Conservation (phyloP, 2,329 filamentous ascomycete species). For the Fusarium sp. region DNA sequence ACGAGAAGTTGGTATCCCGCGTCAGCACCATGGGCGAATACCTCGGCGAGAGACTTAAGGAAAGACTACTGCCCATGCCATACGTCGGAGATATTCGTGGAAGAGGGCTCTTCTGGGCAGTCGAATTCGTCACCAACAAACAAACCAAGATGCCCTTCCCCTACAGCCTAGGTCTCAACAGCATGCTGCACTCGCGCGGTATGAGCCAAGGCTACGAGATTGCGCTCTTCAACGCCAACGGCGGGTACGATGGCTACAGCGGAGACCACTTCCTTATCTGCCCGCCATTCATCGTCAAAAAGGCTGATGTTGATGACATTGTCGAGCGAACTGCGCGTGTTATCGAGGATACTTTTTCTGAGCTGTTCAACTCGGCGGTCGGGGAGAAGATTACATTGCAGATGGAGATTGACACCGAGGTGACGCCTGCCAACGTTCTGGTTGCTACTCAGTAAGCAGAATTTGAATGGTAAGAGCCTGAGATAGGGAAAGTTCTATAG, state of each 20-base stretch:
- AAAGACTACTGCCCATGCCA: constrained; percentile 11
- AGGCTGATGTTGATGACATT: constrained; percentile 41
- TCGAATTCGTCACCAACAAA: constrained; percentile 46
- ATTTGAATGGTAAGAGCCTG: neutral
- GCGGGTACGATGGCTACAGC: constrained; percentile 43
- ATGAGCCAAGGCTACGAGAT: constrained; percentile 43
- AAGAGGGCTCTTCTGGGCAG: constrained; percentile 38
- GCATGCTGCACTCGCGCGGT: constrained; percentile 33
- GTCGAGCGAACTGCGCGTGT: constrained; percentile 38
- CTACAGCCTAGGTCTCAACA: constrained; percentile 25
- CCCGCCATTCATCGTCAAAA: constrained; percentile 36
- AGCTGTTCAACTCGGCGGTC: constrained; percentile 20
- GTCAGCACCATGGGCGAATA: constrained; percentile 30
- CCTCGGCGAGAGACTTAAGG: constrained; percentile 37
- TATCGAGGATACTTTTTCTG: constrained; percentile 38
- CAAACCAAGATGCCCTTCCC: constrained; percentile 41
- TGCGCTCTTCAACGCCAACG: constrained; percentile 42
- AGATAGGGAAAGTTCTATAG: neutral
- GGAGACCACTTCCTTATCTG: constrained; percentile 44
- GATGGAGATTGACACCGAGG: constrained; percentile 21
- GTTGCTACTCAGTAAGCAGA: constrained; percentile 11
- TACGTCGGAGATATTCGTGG: constrained; percentile 46
- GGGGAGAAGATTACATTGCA: constrained; percentile 43
- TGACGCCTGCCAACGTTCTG: neutral
- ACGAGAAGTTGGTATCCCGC: constrained; percentile 11